A percentile compares a stretch with the other conserved stretches of the same genome.
phyloP scores from a whole-genome alignment of 352 stramenopile species.

The Pythium guiyangense region DNA sequence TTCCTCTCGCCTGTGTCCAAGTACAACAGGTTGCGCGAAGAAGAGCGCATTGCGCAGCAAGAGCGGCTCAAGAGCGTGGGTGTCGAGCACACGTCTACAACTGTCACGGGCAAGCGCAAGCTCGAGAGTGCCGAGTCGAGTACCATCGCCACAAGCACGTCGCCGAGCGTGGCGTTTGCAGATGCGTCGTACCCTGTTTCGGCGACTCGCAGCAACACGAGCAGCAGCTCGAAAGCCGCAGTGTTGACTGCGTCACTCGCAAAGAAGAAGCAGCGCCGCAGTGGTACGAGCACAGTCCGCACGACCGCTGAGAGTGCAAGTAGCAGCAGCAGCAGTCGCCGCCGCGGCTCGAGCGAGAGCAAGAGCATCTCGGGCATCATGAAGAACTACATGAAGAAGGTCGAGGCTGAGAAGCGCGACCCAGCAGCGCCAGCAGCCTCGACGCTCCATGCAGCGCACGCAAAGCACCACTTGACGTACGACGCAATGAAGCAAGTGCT shows the following conservation, averaged over 20 bases:
- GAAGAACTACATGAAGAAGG: slow-evolving; percentile 15
- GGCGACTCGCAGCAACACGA: background rate
- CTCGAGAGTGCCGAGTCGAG: slow-evolving; percentile 10
- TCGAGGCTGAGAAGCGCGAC: slow-evolving; percentile 4
- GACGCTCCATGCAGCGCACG: background rate
- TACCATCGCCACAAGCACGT: background rate
- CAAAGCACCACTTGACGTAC: slow-evolving; percentile 2
- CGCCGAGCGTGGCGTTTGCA: slow-evolving; percentile 1
- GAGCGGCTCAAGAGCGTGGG: slow-evolving; percentile 23
- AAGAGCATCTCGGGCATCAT: slow-evolving; percentile 8
- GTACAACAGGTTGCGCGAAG: slow-evolving; percentile 20
- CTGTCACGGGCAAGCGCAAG: slow-evolving; percentile 26
- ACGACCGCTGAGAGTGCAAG: too few relatives aligned
- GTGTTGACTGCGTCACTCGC: background rate
- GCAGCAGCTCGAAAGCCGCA: background rate
- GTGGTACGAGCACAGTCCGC: background rate
- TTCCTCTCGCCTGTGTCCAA: slow-evolving; percentile 32
- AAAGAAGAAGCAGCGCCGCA: slow-evolving; percentile 13
- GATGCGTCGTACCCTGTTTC: slow-evolving; percentile 4
- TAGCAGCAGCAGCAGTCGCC: too few relatives aligned
- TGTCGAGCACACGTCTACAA: slow-evolving; percentile 1
- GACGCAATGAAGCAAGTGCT: slow-evolving; percentile 7
- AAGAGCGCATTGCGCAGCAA: slow-evolving; percentile 20
- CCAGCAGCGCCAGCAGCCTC: background rate
- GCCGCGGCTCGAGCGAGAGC: background rate